Base-by-base conservation (phyloP, 768 basidiomycete genomes). In the Pulveroboletus ravenelii region DNA sequence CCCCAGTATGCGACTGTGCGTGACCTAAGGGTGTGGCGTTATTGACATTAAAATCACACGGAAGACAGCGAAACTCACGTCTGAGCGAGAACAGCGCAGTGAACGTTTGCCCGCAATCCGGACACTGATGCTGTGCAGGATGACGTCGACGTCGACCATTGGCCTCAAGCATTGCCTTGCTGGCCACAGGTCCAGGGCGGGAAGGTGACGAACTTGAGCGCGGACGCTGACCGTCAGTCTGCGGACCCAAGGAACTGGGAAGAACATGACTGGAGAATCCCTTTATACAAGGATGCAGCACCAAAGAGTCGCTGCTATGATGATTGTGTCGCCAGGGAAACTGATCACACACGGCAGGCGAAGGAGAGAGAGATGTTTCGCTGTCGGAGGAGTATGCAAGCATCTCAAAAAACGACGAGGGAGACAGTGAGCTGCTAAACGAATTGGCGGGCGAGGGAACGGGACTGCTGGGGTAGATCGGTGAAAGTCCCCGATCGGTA, bases 81-180 rank as follows among this genome's bases (percentile, higher is more conserved):
- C 53, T 70, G 43, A 68, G 55, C 15, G 68, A 70, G 43, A 70
- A 70, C 0, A 54, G 43, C 2, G 66, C 67, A 13, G 66, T 68
- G 15, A 68, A 68, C 0, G 63, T 61, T 32, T 68, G 66, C 0
- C 17, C 13, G 35, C 66, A 68, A 0, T 58, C 55, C 0, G 18
- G 6, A 13, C 66, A 68, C 3, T 0, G 1, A 8, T 57, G 58
- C 9, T 53, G 54, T 15, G 68, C 51, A 3, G 60, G 54, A 45
- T 68, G 68, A 25, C 62, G 58, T 10, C 66, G 68, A 15, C 66
- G 68, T 1, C 64, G 57, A 44, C 59, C 47, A 20, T 68, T 68
- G 0, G 66, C 66, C 20, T 67, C 62, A 3, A 66, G 56, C 68
- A 70, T 68, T 0, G 66, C 66, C 48, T 57, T 67, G 41, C 64